Base-by-base conservation (phyloP, 768 basidiomycete genomes). In the Lactarius deliciosus region DNA sequence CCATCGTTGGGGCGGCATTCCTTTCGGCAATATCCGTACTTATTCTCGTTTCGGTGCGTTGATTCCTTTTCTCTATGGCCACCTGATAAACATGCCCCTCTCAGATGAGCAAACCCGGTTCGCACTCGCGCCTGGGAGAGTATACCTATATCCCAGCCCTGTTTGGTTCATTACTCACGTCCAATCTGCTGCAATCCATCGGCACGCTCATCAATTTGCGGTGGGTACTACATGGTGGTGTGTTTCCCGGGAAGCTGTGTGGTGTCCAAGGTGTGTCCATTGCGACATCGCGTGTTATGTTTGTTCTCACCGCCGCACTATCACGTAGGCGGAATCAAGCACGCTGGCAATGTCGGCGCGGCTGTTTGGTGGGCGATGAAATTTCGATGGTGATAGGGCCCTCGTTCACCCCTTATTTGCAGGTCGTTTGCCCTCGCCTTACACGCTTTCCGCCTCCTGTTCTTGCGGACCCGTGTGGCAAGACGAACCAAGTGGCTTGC, bases 281-380 rank as follows among this genome's bases (percentile, higher is more conserved):
- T 58, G 8, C 25, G 9, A 10, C 25, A 30, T 63, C 40, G 41
- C 41, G 5, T 18, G n/a, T 9, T 32, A 47, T 8, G n/a, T 28
- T 16, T 53, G 10, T 20, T 16, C 53, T 60, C 41, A 56, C 34
- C 13, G 9, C 38, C 34, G 10, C 10, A 58, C 15, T 11, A 43
- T 54, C 47, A 20, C 22, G 8, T 50, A 76, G 80, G 76, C 36
- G 77, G 74, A 5, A 64, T 79, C 45, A 81, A 81, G 68, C 78
- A 81, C 45, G 74, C 77, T 5, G 82, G 81, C 10, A 81, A 82
- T 57, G 72, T 82, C 38, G 80, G 78, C 1, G 77, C 77, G 1
- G 79, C 82, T 2, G 65, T 81, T 3, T 82, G 81, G 81, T 78
- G 54, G 11, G 72, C 28, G 5, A 20, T 34, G n/a, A n/a, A 34